Conservation (phyloP, 108 stramenopile genomes). For the Pseudonitzschia multistriata region DNA sequence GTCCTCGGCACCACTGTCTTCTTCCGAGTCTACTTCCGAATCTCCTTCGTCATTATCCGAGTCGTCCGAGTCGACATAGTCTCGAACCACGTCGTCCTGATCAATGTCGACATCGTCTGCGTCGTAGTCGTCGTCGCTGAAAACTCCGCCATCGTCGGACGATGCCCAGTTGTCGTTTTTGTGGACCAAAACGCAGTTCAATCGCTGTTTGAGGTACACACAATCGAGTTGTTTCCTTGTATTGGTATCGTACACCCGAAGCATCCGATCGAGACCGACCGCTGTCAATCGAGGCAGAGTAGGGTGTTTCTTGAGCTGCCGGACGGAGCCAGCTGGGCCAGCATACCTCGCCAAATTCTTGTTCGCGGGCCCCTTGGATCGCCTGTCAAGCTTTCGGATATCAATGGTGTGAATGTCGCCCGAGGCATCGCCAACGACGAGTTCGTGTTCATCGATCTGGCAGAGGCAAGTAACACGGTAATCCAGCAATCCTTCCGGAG, state of each 20-base stretch:
- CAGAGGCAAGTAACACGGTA: slow-evolving; percentile 74
- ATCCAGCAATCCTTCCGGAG: slow-evolving; percentile 51
- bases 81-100: slow-evolving; percentile 56
- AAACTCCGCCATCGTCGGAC: not conserved
- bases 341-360: slow-evolving; percentile 53
- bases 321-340: slow-evolving; percentile 77
- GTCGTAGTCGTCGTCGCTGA: slow-evolving; percentile 4
- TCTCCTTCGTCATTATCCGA: slow-evolving; percentile 33
- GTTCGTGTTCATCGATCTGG: slow-evolving; percentile 40
- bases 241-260: slow-evolving; percentile 72
- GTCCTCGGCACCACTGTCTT: slow-evolving; percentile 17
- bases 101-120: slow-evolving; percentile 32
- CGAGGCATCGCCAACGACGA: slow-evolving; percentile 67
- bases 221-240: slow-evolving; percentile 59
- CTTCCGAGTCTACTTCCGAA: slow-evolving; percentile 36
- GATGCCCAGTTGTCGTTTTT: slow-evolving; percentile 21
- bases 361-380: slow-evolving; percentile 21
- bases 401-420: slow-evolving; percentile 64
- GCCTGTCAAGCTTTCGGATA: slow-evolving; percentile 45
- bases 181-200: slow-evolving; percentile 77
- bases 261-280: slow-evolving; percentile 82
- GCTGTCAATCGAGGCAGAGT: slow-evolving; percentile 63
- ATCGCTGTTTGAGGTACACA: slow-evolving; percentile 82
- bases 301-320: slow-evolving; percentile 57
- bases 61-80: slow-evolving; percentile 66